phyloP scores from a whole-genome alignment of 169 alveolate species.

The Fabrea salina region DNA sequence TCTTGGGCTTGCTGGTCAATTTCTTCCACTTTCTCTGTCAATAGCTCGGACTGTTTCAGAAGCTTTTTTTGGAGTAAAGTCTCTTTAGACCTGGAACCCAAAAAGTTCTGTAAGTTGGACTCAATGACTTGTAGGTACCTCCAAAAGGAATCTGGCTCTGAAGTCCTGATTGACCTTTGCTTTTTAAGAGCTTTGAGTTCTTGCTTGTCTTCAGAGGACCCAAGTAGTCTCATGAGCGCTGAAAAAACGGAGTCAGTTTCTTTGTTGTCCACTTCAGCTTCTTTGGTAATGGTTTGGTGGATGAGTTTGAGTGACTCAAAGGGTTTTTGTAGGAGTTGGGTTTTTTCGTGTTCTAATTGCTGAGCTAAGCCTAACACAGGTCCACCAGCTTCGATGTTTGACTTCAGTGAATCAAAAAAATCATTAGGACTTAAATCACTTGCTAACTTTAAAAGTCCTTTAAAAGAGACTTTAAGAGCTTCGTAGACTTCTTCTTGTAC shows the following conservation, averaged over 20 bases:
- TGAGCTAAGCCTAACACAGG: too few species aligned
- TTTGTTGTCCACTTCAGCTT: not conserved
- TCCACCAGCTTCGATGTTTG: too few species aligned
- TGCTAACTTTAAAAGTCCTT: too few species aligned
- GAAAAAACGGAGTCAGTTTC: constrained; percentile 24
- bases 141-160: not conserved
- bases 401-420: too few species aligned
- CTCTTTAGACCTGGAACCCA: not conserved
- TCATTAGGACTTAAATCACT: too few species aligned
- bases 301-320: too few species aligned
- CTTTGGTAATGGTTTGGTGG: not conserved
- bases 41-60: not conserved
- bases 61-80: not conserved
- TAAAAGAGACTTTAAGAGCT: not conserved
- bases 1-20: too few species aligned
- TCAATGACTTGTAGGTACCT: not conserved
- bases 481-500: not conserved
- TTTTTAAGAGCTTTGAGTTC: not conserved
- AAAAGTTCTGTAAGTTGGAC: not conserved
- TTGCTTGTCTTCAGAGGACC: constrained; percentile 18
- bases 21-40: not conserved
- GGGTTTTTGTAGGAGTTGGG: too few species aligned
- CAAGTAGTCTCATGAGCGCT: constrained; percentile 11
- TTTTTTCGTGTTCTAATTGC: too few species aligned
- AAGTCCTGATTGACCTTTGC: not conserved